Evolutionary conservation across 2,329 filamentous ascomycete genomes (phyloP).

Genomic region (Ceratocystis huliohia): DNA sequence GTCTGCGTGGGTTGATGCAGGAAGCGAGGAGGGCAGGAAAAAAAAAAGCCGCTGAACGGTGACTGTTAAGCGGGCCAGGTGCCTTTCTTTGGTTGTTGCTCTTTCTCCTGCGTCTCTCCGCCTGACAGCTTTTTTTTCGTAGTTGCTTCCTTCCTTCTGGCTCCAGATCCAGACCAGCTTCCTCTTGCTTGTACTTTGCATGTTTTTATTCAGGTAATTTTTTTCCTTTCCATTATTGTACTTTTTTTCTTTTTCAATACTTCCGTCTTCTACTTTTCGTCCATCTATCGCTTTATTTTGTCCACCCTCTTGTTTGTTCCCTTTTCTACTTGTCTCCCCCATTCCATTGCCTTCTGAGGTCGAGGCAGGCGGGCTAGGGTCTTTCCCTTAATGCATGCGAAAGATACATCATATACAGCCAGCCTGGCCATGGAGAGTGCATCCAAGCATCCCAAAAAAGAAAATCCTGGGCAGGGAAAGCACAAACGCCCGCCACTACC

Average conservation of each 20-base stretch:
- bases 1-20: background rate
- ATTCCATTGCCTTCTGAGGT: no score
- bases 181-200: background rate
- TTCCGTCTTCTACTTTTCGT: background rate
- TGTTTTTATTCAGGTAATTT: background rate
- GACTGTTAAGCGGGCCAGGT: background rate
- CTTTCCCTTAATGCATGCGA: no score
- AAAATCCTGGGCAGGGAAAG: background rate
- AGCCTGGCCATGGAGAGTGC: background rate
- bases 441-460: background rate
- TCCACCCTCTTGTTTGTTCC: no score
- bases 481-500: constrained; percentile 3
- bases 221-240: background rate
- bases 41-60: background rate
- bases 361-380: no score
- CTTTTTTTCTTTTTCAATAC: background rate
- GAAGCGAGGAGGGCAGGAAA: background rate
- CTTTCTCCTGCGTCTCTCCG: background rate
- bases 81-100: background rate
- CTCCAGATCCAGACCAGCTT: background rate
- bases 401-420: no score
- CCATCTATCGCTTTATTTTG: no score
- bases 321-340: no score
- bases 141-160: constrained; percentile 8
- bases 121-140: background rate